A percentile compares a stretch with the other conserved stretches of the same genome.
Evolutionary conservation across 2,329 filamentous ascomycete genomes (phyloP).

Genomic region (Bipolaris oryzae): DNA sequence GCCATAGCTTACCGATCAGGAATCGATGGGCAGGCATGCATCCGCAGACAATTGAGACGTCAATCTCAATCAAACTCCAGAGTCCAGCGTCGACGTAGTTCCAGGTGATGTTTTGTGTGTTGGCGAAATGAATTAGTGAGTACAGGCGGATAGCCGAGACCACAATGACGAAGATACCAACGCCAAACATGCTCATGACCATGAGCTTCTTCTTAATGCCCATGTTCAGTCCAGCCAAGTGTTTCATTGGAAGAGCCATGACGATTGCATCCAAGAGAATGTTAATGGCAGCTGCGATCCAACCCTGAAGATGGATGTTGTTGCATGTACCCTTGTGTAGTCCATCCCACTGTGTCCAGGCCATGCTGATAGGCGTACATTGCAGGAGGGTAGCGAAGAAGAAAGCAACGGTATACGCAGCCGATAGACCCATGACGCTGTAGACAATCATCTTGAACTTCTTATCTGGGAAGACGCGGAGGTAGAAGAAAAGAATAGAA

Average conservation of each 20-base stretch:
- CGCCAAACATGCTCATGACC: constrained; percentile 46
- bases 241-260: constrained; percentile 42
- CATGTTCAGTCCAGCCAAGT: constrained; percentile 41
- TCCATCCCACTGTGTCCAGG: constrained; percentile 52
- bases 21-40: constrained; percentile 48
- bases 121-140: constrained; percentile 51
- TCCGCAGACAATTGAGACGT: constrained; percentile 46
- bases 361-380: constrained; percentile 56
- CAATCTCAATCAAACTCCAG: constrained; percentile 50
- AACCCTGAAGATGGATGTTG: constrained; percentile 42
- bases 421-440: constrained; percentile 32
- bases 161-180: constrained; percentile 51
- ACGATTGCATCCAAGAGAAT: constrained; percentile 37
- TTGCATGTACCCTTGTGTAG: constrained; percentile 38
- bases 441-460: constrained; percentile 34
- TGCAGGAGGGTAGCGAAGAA: constrained; percentile 58
- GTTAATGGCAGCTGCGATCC: constrained; percentile 41
- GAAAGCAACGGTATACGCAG: constrained; percentile 49
- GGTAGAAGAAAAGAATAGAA: constrained; percentile 44
- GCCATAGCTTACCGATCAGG: constrained; percentile 22
- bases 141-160: constrained; percentile 51
- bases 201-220: constrained; percentile 41
- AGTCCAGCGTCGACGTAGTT: constrained; percentile 49
- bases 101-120: constrained; percentile 49
- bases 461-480: constrained; percentile 43